Evolutionary conservation across 2,329 filamentous ascomycete genomes (phyloP).

Genomic region (Thelonectria olida): DNA sequence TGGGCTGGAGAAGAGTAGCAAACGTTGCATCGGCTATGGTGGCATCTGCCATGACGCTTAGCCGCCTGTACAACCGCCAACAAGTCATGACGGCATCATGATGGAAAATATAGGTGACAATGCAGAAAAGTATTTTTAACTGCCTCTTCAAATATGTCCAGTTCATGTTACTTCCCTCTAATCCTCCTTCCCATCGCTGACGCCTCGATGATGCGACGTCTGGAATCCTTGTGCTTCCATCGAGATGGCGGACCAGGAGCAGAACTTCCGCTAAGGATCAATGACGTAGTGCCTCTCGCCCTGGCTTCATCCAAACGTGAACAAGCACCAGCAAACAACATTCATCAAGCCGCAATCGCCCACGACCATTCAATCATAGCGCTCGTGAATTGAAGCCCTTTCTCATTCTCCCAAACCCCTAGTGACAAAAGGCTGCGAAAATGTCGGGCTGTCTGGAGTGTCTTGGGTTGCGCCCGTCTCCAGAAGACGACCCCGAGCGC

Average conservation of each 20-base stretch:
- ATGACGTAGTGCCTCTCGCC: too few relatives aligned
- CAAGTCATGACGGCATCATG: not conserved
- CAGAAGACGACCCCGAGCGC: conserved; percentile 66
- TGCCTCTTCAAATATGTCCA: not conserved
- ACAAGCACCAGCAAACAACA: not conserved
- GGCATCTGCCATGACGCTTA: not conserved
- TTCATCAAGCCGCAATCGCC: not conserved
- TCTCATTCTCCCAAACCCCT: not conserved
- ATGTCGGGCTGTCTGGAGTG: conserved; percentile 76
- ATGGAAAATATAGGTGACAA: not conserved
- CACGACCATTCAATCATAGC: not conserved
- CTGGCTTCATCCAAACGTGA: conserved; percentile 2
- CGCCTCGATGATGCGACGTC: not conserved
- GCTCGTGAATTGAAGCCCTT: not conserved
- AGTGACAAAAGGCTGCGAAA: not conserved
- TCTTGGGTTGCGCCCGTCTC: conserved; percentile 64
- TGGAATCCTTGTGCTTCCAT: too few relatives aligned
- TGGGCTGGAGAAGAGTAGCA: not conserved
- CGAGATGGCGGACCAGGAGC: not conserved
- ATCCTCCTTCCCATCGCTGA: not conserved
- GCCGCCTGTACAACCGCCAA: not conserved
- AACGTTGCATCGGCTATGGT: not conserved
- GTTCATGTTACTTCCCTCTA: not conserved
- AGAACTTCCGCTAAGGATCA: not conserved
- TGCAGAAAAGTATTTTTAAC: not conserved